Conservation (phyloP, 345 rosid species). For the Raphanus sativus region DNA sequence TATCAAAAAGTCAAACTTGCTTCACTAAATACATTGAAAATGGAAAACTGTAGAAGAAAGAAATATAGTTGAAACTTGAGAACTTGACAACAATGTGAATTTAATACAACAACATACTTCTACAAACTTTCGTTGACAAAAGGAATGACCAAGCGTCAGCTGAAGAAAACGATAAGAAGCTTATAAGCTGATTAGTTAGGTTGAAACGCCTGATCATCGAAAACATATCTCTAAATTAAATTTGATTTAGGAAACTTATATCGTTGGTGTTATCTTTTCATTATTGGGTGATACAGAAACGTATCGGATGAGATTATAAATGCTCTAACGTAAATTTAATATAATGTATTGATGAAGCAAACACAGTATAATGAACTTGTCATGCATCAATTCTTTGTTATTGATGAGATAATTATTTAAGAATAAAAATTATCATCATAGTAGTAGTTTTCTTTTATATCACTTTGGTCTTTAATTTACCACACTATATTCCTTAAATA, state of each 20-base stretch:
- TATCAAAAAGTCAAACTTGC: conserved; percentile 34
- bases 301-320: conserved; percentile 17
- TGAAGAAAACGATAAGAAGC: not conserved
- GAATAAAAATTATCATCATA: conserved; percentile 11
- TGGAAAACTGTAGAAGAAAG: conserved; percentile 16
- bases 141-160: not conserved
- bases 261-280: conserved; percentile 10
- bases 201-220: not conserved
- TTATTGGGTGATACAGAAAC: conserved; percentile 9
- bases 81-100: conserved; percentile 34
- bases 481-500: conserved; percentile 22
- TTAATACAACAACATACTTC: conserved; percentile 2
- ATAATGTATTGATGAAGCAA: conserved; percentile 15
- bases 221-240: not conserved
- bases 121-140: conserved; percentile 17
- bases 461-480: conserved; percentile 25
- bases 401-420: conserved; percentile 36
- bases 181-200: not conserved
- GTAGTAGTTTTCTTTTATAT: not conserved
- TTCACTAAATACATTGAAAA: conserved; percentile 19
- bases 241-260: not conserved
- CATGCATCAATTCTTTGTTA: conserved; percentile 13
- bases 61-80: conserved; percentile 38
- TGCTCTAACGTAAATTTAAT: conserved; percentile 17
- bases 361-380: conserved; percentile 23